Percentiles rank a stretch among this genome's conserved stretches.
Evolutionary conservation across 768 basidiomycete species (phyloP).

Genomic region (Neoboletus brunneissimus): DNA sequence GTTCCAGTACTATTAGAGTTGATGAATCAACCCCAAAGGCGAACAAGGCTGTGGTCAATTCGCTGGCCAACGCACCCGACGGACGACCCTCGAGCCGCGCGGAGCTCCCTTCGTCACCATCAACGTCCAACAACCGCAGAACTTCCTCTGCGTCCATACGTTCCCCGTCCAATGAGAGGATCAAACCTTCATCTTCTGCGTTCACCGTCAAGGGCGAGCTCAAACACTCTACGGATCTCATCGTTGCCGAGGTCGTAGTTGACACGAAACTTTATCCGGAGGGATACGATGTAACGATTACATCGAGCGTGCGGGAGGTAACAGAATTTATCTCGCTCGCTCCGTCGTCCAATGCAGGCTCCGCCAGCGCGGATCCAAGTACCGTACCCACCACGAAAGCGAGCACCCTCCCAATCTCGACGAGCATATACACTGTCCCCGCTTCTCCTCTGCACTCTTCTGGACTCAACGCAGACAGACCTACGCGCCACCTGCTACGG

Average conservation of each 20-base stretch:
- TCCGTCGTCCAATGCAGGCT: constrained; percentile 9
- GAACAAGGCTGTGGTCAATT: constrained; percentile 37
- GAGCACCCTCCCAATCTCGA: constrained; percentile 49
- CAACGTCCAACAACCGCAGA: constrained; percentile 16
- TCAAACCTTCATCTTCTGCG: constrained; percentile 43
- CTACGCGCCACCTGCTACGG: constrained; percentile 71
- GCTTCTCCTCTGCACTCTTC: constrained; percentile 81
- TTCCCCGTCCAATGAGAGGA: constrained; percentile 35
- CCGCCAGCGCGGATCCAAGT: neutral
- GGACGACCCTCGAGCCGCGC: constrained; percentile 8
- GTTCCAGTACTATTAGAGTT: constrained; percentile 14
- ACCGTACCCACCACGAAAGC: neutral
- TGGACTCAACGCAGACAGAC: constrained; percentile 48
- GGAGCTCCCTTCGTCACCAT: constrained; percentile 26
- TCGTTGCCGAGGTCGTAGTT: constrained; percentile 76
- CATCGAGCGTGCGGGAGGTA: constrained; percentile 42
- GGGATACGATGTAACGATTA: constrained; percentile 60
- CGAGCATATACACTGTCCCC: constrained; percentile 72
- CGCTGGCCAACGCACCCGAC: constrained; percentile 15
- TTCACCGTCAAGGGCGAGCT: constrained; percentile 65
- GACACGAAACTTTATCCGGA: constrained; percentile 78
- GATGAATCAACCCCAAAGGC: constrained; percentile 43
- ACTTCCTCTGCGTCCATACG: constrained; percentile 27
- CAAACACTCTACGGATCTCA: constrained; percentile 59
- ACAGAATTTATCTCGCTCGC: constrained; percentile 38